These are phyloP conservation scores for Ceratocystis cacaofunesta DNA, from an alignment of 2,329 filamentous ascomycete genomes.

Conservation along the genomic window DNA sequence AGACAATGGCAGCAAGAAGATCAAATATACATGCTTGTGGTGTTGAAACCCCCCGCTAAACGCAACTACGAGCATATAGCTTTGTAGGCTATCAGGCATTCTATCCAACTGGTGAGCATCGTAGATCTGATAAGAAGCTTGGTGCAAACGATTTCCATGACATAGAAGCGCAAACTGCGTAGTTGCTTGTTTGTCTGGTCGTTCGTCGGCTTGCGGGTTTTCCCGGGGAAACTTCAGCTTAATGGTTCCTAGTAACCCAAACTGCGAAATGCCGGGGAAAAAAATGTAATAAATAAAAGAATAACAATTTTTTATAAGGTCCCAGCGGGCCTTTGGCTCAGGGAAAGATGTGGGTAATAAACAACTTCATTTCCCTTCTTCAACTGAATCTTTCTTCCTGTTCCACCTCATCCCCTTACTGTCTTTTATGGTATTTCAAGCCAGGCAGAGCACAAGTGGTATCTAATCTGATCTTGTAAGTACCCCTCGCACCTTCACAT, in stretches of 20 bases:
- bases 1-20: no score
- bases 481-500: background rate
- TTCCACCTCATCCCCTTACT: background rate
- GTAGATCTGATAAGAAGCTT: background rate
- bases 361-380: background rate
- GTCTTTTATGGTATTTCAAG: background rate
- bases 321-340: background rate
- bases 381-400: background rate
- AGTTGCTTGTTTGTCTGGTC: background rate
- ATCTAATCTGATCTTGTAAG: conserved; percentile 4
- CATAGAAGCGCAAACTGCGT: background rate
- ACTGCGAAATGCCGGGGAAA: background rate
- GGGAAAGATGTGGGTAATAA: background rate
- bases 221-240: background rate
- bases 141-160: background rate
- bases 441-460: background rate
- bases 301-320: background rate
- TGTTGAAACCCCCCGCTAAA: no score
- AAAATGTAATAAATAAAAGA: background rate
- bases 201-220: background rate
- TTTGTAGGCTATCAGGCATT: no score
- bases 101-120: no score
- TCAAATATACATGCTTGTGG: no score
- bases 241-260: background rate
- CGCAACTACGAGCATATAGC: no score